Evolutionary conservation across 768 basidiomycete genomes (phyloP).

Genomic region (Podaxis carcinomalis): DNA sequence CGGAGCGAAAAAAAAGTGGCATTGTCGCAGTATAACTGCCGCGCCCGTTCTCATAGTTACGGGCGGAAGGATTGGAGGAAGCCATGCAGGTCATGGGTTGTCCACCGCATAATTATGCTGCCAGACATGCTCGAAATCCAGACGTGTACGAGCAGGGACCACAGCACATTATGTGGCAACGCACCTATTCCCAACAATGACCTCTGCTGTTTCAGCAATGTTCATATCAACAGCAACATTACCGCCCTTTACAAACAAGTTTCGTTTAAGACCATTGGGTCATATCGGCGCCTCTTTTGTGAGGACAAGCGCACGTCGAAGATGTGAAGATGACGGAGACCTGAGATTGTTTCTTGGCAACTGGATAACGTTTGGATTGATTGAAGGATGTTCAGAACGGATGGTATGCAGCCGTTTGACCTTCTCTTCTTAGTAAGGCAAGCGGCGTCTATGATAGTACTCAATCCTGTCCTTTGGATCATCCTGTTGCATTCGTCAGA

Average conservation of each 20-base stretch:
- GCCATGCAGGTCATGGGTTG: constrained; percentile 39
- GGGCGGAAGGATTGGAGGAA: constrained; percentile 30
- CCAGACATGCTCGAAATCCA: constrained; percentile 48
- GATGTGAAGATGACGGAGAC: not conserved
- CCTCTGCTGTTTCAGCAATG: constrained; percentile 51
- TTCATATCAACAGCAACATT: constrained; percentile 58
- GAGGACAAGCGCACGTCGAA: constrained; percentile 37
- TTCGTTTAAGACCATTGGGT: constrained; percentile 30
- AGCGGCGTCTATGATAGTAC: constrained; percentile 40
- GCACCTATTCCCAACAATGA: constrained; percentile 58
- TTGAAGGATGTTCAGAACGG: constrained; percentile 23
- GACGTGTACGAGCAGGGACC: not conserved
- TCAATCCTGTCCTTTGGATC: constrained; percentile 12
- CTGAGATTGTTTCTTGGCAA: not conserved
- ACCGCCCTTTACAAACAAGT: constrained; percentile 33
- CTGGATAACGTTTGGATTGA: not conserved
- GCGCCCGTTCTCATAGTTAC: no score
- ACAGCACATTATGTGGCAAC: constrained; percentile 20
- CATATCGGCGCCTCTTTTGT: constrained; percentile 48
- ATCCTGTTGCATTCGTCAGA: not conserved
- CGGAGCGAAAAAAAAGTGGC: no score
- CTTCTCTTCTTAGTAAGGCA: constrained; percentile 37
- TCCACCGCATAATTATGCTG: constrained; percentile 42
- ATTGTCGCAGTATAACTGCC: no score
- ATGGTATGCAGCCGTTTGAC: constrained; percentile 33